Base-by-base conservation (phyloP, 1,139 yeast genomes). In the Yamadazyma atmosphaerica region DNA sequence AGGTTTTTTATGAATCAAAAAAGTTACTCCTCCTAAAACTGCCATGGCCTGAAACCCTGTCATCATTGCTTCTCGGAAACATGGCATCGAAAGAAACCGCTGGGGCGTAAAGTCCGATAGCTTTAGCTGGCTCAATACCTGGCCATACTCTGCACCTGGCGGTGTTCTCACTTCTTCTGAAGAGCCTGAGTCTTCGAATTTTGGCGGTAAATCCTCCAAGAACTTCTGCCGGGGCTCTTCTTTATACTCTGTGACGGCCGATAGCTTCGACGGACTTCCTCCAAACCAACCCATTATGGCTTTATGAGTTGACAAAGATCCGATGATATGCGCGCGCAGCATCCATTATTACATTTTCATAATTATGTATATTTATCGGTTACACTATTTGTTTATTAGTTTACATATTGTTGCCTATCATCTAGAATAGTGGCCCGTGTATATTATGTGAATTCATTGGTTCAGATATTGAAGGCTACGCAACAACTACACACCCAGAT, bases 1-100 rank as follows among this genome's bases (percentile, higher is more conserved):
- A 1, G 83, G 70, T 29, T 82, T 77, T 50, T 83, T 81, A 49
- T 85, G 86, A 38, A 85, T 79, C 27, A 83, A 55, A 43, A 83
- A 80, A 38, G 90, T 79, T 27, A 87, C 86, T 0, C 83, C 75
- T 0, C 90, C 86, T 27, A 86, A 69, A 0, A 87, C 94, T 19
- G 83, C 86, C 72, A 88, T 79, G n/a, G 92, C 81, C 25, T 88
- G 83, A 44, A 88, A 79, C 4, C 97, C 98, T 0, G 95, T 77
- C 45, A 90, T 69, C 59, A 89, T 87, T 1, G 96, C 94, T 42
- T 86, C 92, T 45, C 96, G 71, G 60, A 90, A 87, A 60, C 98
- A 90, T 2, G 98, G 96, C 58, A 89, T 86, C 40, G 69, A 64
- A 13, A 81, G 72, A 42, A 84, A 67, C 33, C 75, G 71, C 3